Evolutionary conservation across 2,329 filamentous ascomycete genomes (phyloP).

Genomic region (Talaromyces pinophilus): DNA sequence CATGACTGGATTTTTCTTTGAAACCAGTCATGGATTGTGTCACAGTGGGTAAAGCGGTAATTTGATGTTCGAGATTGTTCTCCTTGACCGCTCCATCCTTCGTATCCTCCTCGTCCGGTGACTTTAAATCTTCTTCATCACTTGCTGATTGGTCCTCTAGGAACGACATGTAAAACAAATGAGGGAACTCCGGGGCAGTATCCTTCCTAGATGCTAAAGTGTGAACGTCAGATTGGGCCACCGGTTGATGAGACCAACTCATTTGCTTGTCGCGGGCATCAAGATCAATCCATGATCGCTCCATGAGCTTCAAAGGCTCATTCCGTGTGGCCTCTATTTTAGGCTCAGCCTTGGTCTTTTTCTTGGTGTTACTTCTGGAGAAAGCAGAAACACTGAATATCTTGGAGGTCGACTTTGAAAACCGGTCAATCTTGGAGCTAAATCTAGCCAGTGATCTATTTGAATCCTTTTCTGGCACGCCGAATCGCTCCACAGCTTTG

Average conservation of each 20-base stretch:
- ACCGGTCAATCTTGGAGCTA: constrained; percentile 7
- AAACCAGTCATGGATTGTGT: constrained; percentile 17
- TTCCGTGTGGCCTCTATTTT: constrained; percentile 23
- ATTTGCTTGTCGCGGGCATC: constrained; percentile 23
- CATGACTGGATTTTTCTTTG: not conserved
- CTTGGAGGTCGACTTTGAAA: constrained; percentile 19
- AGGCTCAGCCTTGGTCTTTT: constrained; percentile 21
- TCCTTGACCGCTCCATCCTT: constrained; percentile 13
- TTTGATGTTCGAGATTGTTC: constrained; percentile 26
- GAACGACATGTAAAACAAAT: constrained; percentile 28
- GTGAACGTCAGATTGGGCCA: constrained; percentile 26
- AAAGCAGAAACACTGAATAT: constrained; percentile 13
- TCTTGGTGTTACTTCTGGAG: constrained; percentile 21
- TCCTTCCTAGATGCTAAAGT: constrained; percentile 15
- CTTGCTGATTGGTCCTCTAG: constrained; percentile 23
- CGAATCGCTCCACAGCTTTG: not conserved
- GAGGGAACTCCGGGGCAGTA: constrained; percentile 33
- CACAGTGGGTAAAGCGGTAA: constrained; percentile 35
- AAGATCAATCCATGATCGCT: constrained; percentile 24
- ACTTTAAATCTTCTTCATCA: constrained; percentile 28
- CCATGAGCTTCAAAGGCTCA: constrained; percentile 27
- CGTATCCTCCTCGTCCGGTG: constrained; percentile 22
- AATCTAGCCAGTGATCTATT: constrained; percentile 13
- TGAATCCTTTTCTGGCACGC: not conserved
- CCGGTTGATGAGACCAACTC: constrained; percentile 26